These are phyloP conservation scores for Irpex rosettiformis DNA, from an alignment of 1,284 basidiomycete species.

Conservation along the genomic window DNA sequence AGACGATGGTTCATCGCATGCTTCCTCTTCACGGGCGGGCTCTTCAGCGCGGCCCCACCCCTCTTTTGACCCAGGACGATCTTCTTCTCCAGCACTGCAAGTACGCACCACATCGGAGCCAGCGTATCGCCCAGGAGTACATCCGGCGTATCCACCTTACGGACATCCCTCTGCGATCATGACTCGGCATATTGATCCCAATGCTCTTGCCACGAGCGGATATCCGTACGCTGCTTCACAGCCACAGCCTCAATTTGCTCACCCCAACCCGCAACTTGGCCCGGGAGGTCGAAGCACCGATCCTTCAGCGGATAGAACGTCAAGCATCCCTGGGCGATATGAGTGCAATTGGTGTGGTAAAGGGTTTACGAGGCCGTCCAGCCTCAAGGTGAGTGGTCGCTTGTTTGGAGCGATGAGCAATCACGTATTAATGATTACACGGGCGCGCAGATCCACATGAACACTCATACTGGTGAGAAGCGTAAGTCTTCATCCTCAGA, in stretches of 20 bases:
- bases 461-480: slow-evolving; percentile 83
- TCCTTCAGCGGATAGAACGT: slow-evolving; percentile 22
- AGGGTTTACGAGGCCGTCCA: slow-evolving; percentile 78
- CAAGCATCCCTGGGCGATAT: slow-evolving; percentile 49
- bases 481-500: slow-evolving; percentile 47
- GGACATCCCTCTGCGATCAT: slow-evolving; percentile 9
- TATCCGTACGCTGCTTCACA: slow-evolving; percentile 29
- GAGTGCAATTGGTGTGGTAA: slow-evolving; percentile 78
- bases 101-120: slow-evolving; percentile 16
- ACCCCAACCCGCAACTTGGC: slow-evolving; percentile 17
- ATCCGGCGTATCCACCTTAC: slow-evolving; percentile 16
- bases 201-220: slow-evolving; percentile 23
- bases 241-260: slow-evolving; percentile 17
- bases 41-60: neutral
- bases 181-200: slow-evolving; percentile 18
- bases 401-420: slow-evolving; percentile 14
- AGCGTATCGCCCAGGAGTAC: slow-evolving; percentile 13
- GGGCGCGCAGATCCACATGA: slow-evolving; percentile 66
- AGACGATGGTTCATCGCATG: slow-evolving; percentile 22
- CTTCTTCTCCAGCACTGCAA: slow-evolving; percentile 12
- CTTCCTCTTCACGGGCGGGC: slow-evolving; percentile 6
- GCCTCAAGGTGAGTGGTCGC: slow-evolving; percentile 56
- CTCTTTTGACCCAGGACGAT: neutral
- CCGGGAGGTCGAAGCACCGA: slow-evolving; percentile 17
- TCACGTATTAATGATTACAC: slow-evolving; percentile 9